Evolutionary conservation across 331 rosid species (phyloP), one percentile per base, ranked within the genome.

Genomic region (Dryas integrifolia): DNA sequence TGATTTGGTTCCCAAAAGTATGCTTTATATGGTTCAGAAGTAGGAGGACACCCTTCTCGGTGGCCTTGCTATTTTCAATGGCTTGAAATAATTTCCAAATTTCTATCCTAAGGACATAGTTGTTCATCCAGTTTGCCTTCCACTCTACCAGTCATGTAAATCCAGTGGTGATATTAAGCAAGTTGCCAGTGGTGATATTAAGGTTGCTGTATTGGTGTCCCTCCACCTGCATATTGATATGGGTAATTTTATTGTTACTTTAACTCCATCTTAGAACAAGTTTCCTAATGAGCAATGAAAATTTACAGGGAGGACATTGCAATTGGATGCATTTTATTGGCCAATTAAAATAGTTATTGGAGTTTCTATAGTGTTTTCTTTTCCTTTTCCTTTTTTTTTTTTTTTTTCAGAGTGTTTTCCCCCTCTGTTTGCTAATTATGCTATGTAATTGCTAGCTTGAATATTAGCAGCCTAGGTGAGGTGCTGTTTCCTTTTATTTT

Each of bases 401-500:
- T 30, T 30, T 30, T 30, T 30, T 2, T 1, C 35, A 30, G 35
- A 30, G 35, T 2, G 3, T 30, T 30, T 30, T 30, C 35, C 35
- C 35, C 35, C 2, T 30, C 35, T 30, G 35, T 30, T 30, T 30
- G 35, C 35, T 30, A 30, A 30, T 30, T 30, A 30, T 30, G 35
- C 3, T 30, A 30, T 30, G 35, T 30, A 30, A 30, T 30, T 30
- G 35, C 35, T 30, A 30, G 35, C 35, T 30, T 30, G 35, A 30
- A 30, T 30, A 30, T 30, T 30, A 30, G 35, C 35, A 30, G 35
- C 35, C 35, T 30, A 91, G 98, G 98, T 91, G 74, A 58, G 74
- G 48, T 48, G 41, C 78, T 56, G 64, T 72, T 52, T 56, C 24
- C 39, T 60, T 38, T 57, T 13, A 61, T 18, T 18, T 26, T 57